These are phyloP conservation scores for Fusarium mangiferae DNA, from an alignment of 2,329 filamentous ascomycete genomes.

Conservation along the genomic window DNA sequence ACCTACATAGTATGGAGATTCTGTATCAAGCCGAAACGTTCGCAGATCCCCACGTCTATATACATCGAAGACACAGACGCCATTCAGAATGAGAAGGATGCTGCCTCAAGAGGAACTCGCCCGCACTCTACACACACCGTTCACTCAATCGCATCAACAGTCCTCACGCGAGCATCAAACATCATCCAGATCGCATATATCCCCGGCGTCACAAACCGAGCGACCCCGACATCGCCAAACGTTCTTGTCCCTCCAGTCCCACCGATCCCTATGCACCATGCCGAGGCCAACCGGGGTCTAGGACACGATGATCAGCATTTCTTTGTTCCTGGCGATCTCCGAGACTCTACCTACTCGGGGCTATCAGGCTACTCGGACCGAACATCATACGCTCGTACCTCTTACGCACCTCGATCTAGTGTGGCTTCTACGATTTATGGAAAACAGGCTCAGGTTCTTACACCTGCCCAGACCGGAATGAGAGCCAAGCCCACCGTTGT, in stretches of 20 bases:
- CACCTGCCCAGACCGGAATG: slow-evolving; percentile 87
- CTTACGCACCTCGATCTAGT: slow-evolving; percentile 72
- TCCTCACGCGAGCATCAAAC: slow-evolving; percentile 95
- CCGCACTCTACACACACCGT: slow-evolving; percentile 87
- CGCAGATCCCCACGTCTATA: slow-evolving; percentile 64
- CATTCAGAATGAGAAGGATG: slow-evolving; percentile 58
- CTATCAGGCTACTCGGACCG: slow-evolving; percentile 72
- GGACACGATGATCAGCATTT: slow-evolving; percentile 84
- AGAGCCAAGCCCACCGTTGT: slow-evolving; percentile 92
- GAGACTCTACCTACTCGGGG: slow-evolving; percentile 90
- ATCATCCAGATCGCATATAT: slow-evolving; percentile 99
- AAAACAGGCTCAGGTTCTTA: slow-evolving; percentile 84
- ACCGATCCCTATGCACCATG: slow-evolving; percentile 79
- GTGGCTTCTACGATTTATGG: slow-evolving; percentile 95
- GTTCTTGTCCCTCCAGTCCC: slow-evolving; percentile 91
- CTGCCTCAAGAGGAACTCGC: slow-evolving; percentile 54
- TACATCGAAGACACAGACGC: slow-evolving; percentile 67
- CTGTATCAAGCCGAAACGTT: slow-evolving; percentile 82
- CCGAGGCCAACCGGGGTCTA: slow-evolving; percentile 56
- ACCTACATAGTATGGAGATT: slow-evolving; percentile 89
- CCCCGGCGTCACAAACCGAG: slow-evolving; percentile 93
- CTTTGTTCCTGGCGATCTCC: slow-evolving; percentile 89
- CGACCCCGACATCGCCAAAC: slow-evolving; percentile 82
- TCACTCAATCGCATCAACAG: slow-evolving; percentile 92
- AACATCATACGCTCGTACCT: slow-evolving; percentile 69